Base-by-base conservation (phyloP, 768 basidiomycete species). In the Hortiboletus campestris region DNA sequence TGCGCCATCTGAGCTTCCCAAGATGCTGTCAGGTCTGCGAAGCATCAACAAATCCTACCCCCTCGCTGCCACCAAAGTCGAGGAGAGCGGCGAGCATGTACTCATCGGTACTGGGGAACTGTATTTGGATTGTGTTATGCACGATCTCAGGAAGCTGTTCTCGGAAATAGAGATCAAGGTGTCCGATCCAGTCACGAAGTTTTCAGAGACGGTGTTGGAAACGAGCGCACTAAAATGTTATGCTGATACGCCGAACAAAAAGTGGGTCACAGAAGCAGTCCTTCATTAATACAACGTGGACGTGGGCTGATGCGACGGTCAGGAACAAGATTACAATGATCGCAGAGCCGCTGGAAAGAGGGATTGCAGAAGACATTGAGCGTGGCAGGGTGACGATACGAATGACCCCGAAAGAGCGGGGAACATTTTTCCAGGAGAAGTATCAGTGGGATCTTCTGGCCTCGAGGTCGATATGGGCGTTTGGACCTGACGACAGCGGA, bases 141-240 rank as follows among this genome's bases (percentile, higher is more conserved):
- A 99, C 66, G 97, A 99, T 73, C 75, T 99, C 48, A 80, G 97
- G 58, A 84, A 81, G 57, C 67, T 98, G 57, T 99, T 96, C 75
- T 86, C 94, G 31, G 97, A 99, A 77, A 97, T 98, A 63, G 97
- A 99, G 79, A 98, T 99, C 80, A 99, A 99, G 78, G 94, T 98
- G 14, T 98, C 96, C 22, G 97, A 99, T 76, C 97, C 97, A 2
- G 94, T 98, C 38, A 96, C 94, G 16, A 93, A 94, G 68, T 99
- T 99, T 76, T 91, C 92, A 68, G 97, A 99, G 77, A 99, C 97
- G 2, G 96, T 98, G 20, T 77, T 98, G 61, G 97, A 99, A 78
- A 98, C 96, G 32, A 94, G 91, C 62, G 97, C 96, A 4, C 74
- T 99, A 60, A 99, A 98, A 74, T 98, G 96, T 68, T 99, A 99